These are phyloP conservation scores for Termitomyces sp. DNA, from an alignment of 768 basidiomycete genomes.

Conservation along the genomic window DNA sequence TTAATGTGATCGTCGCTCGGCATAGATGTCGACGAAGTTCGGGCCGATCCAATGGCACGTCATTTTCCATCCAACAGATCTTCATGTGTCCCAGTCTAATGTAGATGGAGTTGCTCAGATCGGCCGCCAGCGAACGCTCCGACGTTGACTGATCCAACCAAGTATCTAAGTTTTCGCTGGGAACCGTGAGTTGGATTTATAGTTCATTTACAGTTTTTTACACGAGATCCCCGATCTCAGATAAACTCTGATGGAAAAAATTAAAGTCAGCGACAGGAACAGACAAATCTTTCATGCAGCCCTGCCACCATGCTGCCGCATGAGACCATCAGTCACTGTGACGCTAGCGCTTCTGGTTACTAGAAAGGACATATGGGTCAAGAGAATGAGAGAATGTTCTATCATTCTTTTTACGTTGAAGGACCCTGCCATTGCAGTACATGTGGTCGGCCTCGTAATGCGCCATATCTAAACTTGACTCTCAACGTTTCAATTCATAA, in stretches of 20 bases:
- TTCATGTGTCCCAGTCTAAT: neutral
- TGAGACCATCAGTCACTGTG: conserved; percentile 21
- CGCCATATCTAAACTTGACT: conserved; percentile 48
- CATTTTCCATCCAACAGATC: neutral
- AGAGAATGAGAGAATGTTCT: conserved; percentile 37
- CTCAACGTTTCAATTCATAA: conserved; percentile 39
- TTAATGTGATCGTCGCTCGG: conserved; percentile 8
- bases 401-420: conserved; percentile 34
- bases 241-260: conserved; percentile 27
- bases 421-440: conserved; percentile 36
- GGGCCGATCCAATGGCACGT: neutral
- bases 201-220: conserved; percentile 31
- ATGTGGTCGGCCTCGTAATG: conserved; percentile 52
- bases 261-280: conserved; percentile 25
- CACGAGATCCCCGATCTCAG: conserved; percentile 35
- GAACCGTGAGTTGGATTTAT: conserved; percentile 22
- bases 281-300: conserved; percentile 28
- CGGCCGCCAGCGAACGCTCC: neutral
- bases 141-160: neutral
- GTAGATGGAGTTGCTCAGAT: neutral
- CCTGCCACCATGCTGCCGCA: conserved; percentile 35
- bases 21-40: conserved; percentile 4
- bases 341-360: conserved; percentile 23
- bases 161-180: neutral
- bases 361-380: conserved; percentile 28